These are phyloP conservation scores for Glonium stellatum DNA, from an alignment of 495 filamentous ascomycete species.

Conservation along the genomic window DNA sequence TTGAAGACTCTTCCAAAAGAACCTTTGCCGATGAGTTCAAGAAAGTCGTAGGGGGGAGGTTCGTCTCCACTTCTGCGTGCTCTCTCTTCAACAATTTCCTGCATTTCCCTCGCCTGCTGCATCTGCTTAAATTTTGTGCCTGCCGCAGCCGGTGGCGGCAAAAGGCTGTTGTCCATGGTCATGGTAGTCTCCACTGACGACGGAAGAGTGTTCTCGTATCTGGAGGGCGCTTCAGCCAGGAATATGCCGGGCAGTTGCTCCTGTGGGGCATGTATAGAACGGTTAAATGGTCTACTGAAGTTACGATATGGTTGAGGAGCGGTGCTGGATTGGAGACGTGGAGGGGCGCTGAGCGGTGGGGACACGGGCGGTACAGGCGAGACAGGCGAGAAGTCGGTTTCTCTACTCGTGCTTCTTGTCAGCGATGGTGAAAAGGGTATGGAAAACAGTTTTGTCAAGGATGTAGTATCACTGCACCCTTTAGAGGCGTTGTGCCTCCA, in stretches of 20 bases:
- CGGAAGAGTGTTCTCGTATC: background rate
- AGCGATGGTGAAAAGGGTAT: too few relatives aligned
- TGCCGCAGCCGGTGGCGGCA: constrained; percentile 16
- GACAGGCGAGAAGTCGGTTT: background rate
- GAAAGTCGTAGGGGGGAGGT: constrained; percentile 61
- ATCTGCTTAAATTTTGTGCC: constrained; percentile 62
- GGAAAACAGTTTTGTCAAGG: too few relatives aligned
- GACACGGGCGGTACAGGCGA: background rate
- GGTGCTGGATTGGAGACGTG: background rate
- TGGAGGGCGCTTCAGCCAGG: constrained; percentile 1
- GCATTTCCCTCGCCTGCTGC: constrained; percentile 93
- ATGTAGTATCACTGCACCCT: too few relatives aligned
- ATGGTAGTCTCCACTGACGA: background rate
- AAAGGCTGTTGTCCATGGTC: constrained; percentile 15
- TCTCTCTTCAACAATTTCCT: constrained; percentile 42
- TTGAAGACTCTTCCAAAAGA: constrained; percentile 93
- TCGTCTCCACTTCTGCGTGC: constrained; percentile 30
- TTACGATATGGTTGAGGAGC: background rate
- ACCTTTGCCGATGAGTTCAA: constrained; percentile 93
- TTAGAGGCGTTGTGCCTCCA: too few relatives aligned
- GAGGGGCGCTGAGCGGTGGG: background rate
- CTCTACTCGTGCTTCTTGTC: background rate
- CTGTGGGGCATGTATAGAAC: background rate
- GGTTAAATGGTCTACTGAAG: background rate
- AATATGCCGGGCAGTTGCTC: background rate